Evolutionary conservation across 2,329 filamentous ascomycete species (phyloP), one percentile per base, ranked within the genome.

Genomic region (Hypoxylon sp.): DNA sequence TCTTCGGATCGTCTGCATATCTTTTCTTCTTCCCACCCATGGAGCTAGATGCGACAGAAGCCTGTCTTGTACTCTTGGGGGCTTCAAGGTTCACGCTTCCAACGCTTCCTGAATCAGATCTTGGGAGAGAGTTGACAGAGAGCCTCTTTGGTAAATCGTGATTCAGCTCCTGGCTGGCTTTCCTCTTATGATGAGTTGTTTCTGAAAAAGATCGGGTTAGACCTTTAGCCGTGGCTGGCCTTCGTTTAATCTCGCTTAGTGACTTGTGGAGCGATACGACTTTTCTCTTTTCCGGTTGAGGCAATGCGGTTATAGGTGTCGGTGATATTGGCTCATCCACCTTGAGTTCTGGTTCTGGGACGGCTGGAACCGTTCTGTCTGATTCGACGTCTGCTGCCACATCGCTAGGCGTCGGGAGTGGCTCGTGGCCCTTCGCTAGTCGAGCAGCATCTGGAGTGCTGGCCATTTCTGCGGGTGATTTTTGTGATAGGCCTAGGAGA

Each of bases 141-240:
- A 60, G 17, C 23, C 57, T 68, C 34, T 71, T 72, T 28, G 67
- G 30, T 6, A 21, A 3, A 13, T 23, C 28, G 13, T 14, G 11
- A 2, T 2, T 38, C n/a, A 70, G 62, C 1, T 69, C 70, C 13
- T 70, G 58, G 34, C 65, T 71, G 4, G 65, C 55, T 25, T 74
- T 73, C 19, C 71, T 67, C 43, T 74, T 73, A 17, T 64, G 50
- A 4, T 57, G 45, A 30, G 49, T 46, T 10, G 57, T 61, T 6
- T 72, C 72, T 4, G 72, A 74, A 23, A 68, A 52, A 2, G 72
- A 72, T 28, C 72, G 57, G 7, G 46, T 32, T 3, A 71, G 49
- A 5, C 55, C 62, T 45, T 63, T 69, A 14, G 43, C 5, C 28
- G 23, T 43, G 25, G 36, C 14, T 49, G 63, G 63, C 32, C 21